These are phyloP conservation scores for Nakazawaea populi DNA, from an alignment of 805 yeast genomes.

Conservation along the genomic window DNA sequence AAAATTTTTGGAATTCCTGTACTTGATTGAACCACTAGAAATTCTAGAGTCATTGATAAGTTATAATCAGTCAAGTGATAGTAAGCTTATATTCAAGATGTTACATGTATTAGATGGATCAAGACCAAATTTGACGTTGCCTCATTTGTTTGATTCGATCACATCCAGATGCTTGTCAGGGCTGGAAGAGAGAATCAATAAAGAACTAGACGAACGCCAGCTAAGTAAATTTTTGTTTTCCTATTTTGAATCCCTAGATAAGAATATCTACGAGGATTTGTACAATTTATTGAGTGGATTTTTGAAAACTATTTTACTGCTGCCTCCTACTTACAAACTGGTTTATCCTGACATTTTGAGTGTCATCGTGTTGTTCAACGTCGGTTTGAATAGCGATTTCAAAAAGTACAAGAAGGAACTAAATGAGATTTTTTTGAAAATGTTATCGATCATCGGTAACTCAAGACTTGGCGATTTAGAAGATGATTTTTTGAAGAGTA, in stretches of 20 bases:
- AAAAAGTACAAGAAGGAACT: conserved; percentile 24
- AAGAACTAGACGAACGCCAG: conserved; percentile 39
- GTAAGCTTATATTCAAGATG: conserved; percentile 43
- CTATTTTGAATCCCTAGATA: conserved; percentile 63
- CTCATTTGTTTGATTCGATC: conserved; percentile 56
- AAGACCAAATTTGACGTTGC: conserved; percentile 67
- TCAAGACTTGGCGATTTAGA: not conserved
- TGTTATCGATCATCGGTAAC: conserved; percentile 16
- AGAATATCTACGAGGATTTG: conserved; percentile 75
- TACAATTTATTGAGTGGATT: conserved; percentile 57
- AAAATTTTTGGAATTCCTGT: conserved; percentile 56
- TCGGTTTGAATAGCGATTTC: conserved; percentile 34
- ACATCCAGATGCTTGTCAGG: conserved; percentile 35
- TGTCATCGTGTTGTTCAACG: conserved; percentile 44
- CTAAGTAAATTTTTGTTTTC: conserved; percentile 48
- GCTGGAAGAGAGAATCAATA: conserved; percentile 33
- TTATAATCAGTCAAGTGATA: conserved; percentile 12
- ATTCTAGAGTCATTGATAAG: conserved; percentile 54
- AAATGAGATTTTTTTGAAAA: conserved; percentile 28
- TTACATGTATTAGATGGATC: conserved; percentile 83
- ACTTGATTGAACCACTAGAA: conserved; percentile 65
- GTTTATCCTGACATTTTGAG: conserved; percentile 49
- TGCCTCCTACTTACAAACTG: conserved; percentile 38
- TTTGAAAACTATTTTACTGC: conserved; percentile 50
- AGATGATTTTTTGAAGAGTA: conserved; percentile 2